Evolutionary conservation across 2,329 filamentous ascomycete species (phyloP).

Genomic region (Ambrosiella beaveri): DNA sequence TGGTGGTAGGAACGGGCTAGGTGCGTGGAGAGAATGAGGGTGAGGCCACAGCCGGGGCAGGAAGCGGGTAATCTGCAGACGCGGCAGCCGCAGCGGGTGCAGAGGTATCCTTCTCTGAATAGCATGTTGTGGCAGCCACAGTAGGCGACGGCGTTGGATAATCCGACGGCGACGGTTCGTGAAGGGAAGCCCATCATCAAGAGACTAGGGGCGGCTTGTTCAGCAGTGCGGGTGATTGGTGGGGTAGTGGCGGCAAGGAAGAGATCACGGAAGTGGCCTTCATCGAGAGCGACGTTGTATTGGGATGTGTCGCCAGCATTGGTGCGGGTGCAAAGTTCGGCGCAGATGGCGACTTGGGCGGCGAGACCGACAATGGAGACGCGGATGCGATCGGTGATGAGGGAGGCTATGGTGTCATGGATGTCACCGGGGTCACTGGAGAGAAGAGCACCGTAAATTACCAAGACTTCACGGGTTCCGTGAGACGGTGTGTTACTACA

Average conservation of each 20-base stretch:
- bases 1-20: slow-evolving; percentile 87
- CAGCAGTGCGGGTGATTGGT: slow-evolving; percentile 54
- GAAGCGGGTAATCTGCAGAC: slow-evolving; percentile 82
- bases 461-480: slow-evolving; percentile 79
- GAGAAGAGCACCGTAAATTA: slow-evolving; percentile 79
- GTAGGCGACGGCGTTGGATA: slow-evolving; percentile 44
- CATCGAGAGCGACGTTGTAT: slow-evolving; percentile 72
- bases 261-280: slow-evolving; percentile 65
- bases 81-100: slow-evolving; percentile 73
- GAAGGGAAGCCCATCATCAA: slow-evolving; percentile 98
- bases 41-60: slow-evolving; percentile 80
- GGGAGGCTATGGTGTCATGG: slow-evolving; percentile 65
- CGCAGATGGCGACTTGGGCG: slow-evolving; percentile 82
- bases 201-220: slow-evolving; percentile 44
- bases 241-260: slow-evolving; percentile 78
- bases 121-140: slow-evolving; percentile 85
- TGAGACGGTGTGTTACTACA: slow-evolving; percentile 73
- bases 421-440: slow-evolving; percentile 92
- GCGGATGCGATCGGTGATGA: slow-evolving; percentile 68
- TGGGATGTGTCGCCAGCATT: slow-evolving; percentile 60
- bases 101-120: slow-evolving; percentile 70
- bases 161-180: slow-evolving; percentile 50
- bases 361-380: slow-evolving; percentile 81
- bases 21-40: slow-evolving; percentile 85
- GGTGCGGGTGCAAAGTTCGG: slow-evolving; percentile 72